A percentile compares a stretch with the other conserved stretches of the same genome.
Conservation (phyloP, 306 rosid genomes). For the Prunus dulcis region DNA sequence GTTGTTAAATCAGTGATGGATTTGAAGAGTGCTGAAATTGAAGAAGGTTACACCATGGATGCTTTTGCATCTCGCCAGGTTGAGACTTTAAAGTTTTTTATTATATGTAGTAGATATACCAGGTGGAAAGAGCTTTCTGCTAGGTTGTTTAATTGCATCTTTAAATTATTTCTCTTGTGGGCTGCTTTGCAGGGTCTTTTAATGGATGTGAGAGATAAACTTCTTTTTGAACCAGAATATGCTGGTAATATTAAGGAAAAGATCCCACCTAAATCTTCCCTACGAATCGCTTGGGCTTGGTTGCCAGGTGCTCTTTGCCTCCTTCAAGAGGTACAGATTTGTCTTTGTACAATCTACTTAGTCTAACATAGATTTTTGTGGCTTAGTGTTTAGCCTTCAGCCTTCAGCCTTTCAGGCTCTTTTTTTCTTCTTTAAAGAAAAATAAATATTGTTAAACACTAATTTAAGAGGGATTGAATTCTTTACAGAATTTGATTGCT, state of each 20-base stretch:
- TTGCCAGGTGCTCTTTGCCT: slow-evolving; percentile 90
- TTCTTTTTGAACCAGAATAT: slow-evolving; percentile 92
- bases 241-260: slow-evolving; percentile 80
- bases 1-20: slow-evolving; percentile 89
- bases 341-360: not conserved
- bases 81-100: slow-evolving; percentile 8
- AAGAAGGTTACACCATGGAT: slow-evolving; percentile 82
- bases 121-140: not conserved
- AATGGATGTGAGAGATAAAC: slow-evolving; percentile 92
- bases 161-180: not conserved
- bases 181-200: slow-evolving; percentile 64
- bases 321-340: slow-evolving; percentile 78
- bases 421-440: not conserved
- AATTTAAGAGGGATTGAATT: not conserved
- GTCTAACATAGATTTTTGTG: not conserved
- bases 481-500: not conserved
- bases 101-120: not conserved
- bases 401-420: not conserved
- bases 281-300: slow-evolving; percentile 86
- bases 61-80: slow-evolving; percentile 82
- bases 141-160: not conserved
- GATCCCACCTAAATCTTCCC: slow-evolving; percentile 77
- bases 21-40: slow-evolving; percentile 75
- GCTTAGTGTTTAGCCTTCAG: not conserved
- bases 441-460: not conserved